A percentile compares a stretch with the other conserved stretches of the same genome.
These are phyloP conservation scores for Boletus eberwhitei DNA, from an alignment of 768 basidiomycete species.

Conservation along the genomic window DNA sequence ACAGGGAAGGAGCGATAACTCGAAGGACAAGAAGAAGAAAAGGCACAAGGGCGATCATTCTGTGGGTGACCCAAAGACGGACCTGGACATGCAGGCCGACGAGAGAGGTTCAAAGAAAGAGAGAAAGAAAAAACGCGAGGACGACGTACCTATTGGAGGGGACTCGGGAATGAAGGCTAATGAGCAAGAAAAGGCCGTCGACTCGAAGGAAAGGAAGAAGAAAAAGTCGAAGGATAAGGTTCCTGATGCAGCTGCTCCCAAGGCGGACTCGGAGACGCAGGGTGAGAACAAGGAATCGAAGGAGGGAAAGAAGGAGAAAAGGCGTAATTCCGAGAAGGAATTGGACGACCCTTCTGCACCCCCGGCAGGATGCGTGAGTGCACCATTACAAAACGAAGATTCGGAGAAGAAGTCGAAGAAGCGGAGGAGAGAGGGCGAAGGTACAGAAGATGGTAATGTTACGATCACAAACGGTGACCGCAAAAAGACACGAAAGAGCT, in stretches of 20 bases:
- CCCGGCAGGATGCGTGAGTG: slow-evolving; percentile 8
- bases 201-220: slow-evolving; percentile 11
- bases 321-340: slow-evolving; percentile 12
- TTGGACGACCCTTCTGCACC: slow-evolving; percentile 19
- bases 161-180: background rate
- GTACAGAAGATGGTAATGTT: slow-evolving; percentile 8
- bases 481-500: slow-evolving; percentile 28
- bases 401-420: slow-evolving; percentile 31
- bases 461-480: slow-evolving; percentile 3
- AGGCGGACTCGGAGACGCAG: background rate
- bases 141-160: background rate
- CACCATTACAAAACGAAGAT: slow-evolving; percentile 2
- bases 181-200: background rate
- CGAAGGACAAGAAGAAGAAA: slow-evolving; percentile 18
- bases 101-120: slow-evolving; percentile 8
- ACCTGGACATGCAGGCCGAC: background rate
- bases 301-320: slow-evolving; percentile 18
- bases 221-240: slow-evolving; percentile 14
- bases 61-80: background rate
- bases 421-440: slow-evolving; percentile 28
- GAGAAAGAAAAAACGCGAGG: background rate
- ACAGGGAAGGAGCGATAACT: background rate
- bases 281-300: background rate
- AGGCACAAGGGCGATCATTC: slow-evolving; percentile 12
- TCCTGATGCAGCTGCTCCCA: background rate